Evolutionary conservation across 139 green algal genomes (phyloP).

Genomic region (Chlorella vulgaris): DNA sequence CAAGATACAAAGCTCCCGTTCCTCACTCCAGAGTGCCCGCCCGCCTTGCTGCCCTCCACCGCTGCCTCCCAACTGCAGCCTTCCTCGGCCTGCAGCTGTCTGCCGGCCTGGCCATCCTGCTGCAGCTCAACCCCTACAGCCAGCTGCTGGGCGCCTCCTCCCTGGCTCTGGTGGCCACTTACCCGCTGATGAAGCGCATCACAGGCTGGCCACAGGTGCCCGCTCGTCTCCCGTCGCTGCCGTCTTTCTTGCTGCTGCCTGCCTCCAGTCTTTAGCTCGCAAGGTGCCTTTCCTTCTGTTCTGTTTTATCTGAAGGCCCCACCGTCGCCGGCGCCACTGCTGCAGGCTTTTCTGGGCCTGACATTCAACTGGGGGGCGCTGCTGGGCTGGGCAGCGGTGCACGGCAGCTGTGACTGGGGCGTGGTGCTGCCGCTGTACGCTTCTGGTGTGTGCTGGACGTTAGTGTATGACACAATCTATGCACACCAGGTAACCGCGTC

Average conservation of each 20-base stretch:
- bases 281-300: no score
- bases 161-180: constrained; percentile 88
- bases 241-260: not conserved
- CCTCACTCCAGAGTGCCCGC: not conserved
- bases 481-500: constrained; percentile 84
- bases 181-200: constrained; percentile 96
- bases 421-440: constrained; percentile 89
- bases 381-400: constrained; percentile 88
- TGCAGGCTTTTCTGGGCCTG: constrained; percentile 76
- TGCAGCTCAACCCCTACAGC: constrained; percentile 94
- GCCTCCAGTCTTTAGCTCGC: no score
- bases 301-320: no score
- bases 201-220: constrained; percentile 78
- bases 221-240: not conserved
- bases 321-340: no score
- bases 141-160: constrained; percentile 89
- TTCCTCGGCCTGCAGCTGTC: constrained; percentile 87
- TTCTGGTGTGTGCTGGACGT: constrained; percentile 85
- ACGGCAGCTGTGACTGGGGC: constrained; percentile 69
- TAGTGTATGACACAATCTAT: constrained; percentile 99
- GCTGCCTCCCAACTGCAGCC: constrained; percentile 30
- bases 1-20: not conserved
- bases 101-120: constrained; percentile 82
- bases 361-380: constrained; percentile 99
- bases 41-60: no score